phyloP scores from a whole-genome alignment of 148 eudicot species.

The Vaccinium vitisidaea region DNA sequence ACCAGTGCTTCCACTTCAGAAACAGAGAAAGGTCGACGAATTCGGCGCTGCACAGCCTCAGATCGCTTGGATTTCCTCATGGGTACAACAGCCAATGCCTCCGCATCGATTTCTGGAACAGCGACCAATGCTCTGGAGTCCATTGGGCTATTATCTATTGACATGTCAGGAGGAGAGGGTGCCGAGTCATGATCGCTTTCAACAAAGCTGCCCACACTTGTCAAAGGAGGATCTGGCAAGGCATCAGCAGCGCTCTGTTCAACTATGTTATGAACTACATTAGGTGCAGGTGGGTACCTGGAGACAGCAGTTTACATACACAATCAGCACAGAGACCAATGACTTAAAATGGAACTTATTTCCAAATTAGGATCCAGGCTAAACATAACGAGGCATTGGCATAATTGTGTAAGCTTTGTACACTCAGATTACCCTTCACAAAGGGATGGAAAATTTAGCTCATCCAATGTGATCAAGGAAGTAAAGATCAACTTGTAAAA shows the following conservation, averaged over 20 bases:
- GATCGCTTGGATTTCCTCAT: conserved; percentile 59
- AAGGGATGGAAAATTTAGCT: not conserved
- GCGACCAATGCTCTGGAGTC: conserved; percentile 63
- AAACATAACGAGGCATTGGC: not conserved
- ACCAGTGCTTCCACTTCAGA: conserved; percentile 92
- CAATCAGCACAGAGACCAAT: not conserved
- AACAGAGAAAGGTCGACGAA: conserved; percentile 96
- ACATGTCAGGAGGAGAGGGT: conserved; percentile 60
- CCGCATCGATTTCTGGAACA: conserved; percentile 45
- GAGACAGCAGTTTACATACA: conserved; percentile 6
- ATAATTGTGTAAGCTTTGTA: not conserved
- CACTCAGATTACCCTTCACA: not conserved
- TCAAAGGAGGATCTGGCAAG: conserved; percentile 29
- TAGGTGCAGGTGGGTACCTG: conserved; percentile 52
- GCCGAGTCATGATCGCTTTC: conserved; percentile 95
- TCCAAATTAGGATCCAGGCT: not conserved
- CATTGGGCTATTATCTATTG: conserved; percentile 45
- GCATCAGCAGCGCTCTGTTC: conserved; percentile 39
- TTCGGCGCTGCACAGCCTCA: conserved; percentile 81
- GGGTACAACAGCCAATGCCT: conserved; percentile 58
- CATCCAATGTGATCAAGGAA: not conserved
- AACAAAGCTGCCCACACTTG: conserved; percentile 42
- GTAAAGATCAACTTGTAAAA: not conserved
- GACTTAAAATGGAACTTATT: not conserved
- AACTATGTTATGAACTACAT: conserved; percentile 24